These are phyloP conservation scores for Phylloporus sp. DNA, from an alignment of 768 basidiomycete species.

Conservation along the genomic window DNA sequence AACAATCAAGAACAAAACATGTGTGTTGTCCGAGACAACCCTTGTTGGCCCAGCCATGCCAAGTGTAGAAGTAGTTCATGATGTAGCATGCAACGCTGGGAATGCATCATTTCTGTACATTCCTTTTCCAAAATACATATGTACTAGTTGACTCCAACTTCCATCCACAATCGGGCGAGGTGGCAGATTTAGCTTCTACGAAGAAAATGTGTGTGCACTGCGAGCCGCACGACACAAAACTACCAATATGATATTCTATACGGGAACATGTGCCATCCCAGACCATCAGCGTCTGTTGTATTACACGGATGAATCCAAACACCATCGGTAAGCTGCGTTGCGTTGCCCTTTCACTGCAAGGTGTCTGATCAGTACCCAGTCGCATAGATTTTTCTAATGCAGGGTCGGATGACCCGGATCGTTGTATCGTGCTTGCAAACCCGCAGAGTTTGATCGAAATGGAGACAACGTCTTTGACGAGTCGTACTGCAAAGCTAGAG, in stretches of 20 bases:
- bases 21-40: too few species aligned
- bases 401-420: conserved; percentile 1
- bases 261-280: neutral
- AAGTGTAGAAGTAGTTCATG: too few species aligned
- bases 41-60: too few species aligned
- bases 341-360: neutral
- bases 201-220: neutral
- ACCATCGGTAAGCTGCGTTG: neutral
- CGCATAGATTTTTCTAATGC: neutral
- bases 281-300: neutral
- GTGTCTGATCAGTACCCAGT: neutral
- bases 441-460: conserved; percentile 38
- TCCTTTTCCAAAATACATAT: too few species aligned
- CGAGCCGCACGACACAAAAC: neutral
- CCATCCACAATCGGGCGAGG: too few species aligned
- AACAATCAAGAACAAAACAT: too few species aligned
- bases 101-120: too few species aligned
- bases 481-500: conserved; percentile 44
- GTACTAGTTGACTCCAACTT: too few species aligned
- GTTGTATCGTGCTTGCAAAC: conserved; percentile 35
- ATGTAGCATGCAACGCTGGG: too few species aligned
- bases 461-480: conserved; percentile 41
- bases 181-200: too few species aligned
- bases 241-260: neutral
- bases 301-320: neutral